Evolutionary conservation across 2,329 filamentous ascomycete species (phyloP).

Genomic region (Rhinocladiella similis): DNA sequence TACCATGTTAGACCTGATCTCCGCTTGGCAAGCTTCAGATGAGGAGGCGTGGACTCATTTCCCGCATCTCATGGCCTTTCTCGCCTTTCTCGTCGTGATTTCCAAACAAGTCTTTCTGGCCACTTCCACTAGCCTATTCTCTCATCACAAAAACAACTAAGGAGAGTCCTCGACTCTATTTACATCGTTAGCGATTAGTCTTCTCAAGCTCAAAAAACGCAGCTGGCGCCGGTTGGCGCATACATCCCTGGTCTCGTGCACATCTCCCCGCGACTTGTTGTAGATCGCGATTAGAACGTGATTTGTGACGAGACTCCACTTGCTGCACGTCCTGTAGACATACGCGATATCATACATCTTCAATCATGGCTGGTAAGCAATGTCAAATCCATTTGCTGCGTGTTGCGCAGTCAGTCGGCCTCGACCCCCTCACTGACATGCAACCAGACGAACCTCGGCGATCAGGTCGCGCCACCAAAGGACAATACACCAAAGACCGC

Average conservation of each 20-base stretch:
- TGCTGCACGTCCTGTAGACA: slow-evolving; percentile 17
- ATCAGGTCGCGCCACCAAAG: slow-evolving; percentile 94
- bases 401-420: not conserved
- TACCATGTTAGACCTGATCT: not conserved
- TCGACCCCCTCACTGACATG: slow-evolving; percentile 9
- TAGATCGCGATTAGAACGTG: slow-evolving; percentile 28
- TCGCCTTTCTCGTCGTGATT: not conserved
- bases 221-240: slow-evolving; percentile 10
- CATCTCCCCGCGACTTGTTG: slow-evolving; percentile 18
- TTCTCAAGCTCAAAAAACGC: slow-evolving; percentile 6
- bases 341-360: slow-evolving; percentile 25
- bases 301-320: slow-evolving; percentile 22
- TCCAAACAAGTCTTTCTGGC: not conserved
- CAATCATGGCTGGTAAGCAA: slow-evolving; percentile 63
- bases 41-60: not conserved
- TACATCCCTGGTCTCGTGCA: slow-evolving; percentile 19
- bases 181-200: slow-evolving; percentile 8
- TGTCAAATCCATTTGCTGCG: slow-evolving; percentile 32
- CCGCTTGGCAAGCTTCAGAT: not conserved
- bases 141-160: not conserved
- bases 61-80: not conserved
- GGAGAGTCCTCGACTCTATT: not conserved
- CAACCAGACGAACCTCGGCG: slow-evolving; percentile 77
- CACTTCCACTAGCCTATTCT: not conserved
- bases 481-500: slow-evolving; percentile 86